Conservation (phyloP, 805 yeast genomes). For the Candida xyloterini region DNA sequence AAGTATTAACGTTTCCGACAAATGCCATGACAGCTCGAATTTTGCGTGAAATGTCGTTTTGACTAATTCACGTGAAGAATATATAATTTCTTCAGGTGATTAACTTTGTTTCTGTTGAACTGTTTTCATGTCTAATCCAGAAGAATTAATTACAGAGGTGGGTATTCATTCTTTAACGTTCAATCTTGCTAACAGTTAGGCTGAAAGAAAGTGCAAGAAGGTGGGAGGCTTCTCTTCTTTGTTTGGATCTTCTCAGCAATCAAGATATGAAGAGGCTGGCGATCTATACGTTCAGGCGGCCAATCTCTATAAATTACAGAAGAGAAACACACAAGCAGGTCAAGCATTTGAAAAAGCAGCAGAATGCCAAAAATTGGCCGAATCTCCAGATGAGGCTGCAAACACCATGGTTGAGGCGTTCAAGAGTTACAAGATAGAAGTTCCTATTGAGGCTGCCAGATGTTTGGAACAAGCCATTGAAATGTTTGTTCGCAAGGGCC, state of each 20-base stretch:
- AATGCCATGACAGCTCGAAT: slow-evolving; percentile 31
- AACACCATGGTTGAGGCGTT: slow-evolving; percentile 86
- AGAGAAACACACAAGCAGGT: slow-evolving; percentile 75
- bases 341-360: slow-evolving; percentile 84
- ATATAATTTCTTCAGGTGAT: not conserved
- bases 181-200: slow-evolving; percentile 37
- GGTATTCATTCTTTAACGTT: slow-evolving; percentile 12
- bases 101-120: not conserved
- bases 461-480: slow-evolving; percentile 75
- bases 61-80: not conserved
- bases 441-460: slow-evolving; percentile 74
- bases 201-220: slow-evolving; percentile 67
- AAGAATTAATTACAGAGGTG: slow-evolving; percentile 32
- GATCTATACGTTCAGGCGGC: slow-evolving; percentile 92
- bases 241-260: slow-evolving; percentile 60
- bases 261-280: slow-evolving; percentile 84
- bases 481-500: slow-evolving; percentile 85
- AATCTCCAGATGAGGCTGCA: slow-evolving; percentile 85
- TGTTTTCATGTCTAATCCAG: slow-evolving; percentile 33
- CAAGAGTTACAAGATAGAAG: slow-evolving; percentile 74
- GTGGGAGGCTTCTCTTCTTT: slow-evolving; percentile 65
- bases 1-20: slow-evolving; percentile 32
- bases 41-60: not conserved
- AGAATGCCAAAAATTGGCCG: slow-evolving; percentile 67
- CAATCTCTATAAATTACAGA: slow-evolving; percentile 76